Evolutionary conservation across 345 rosid species (phyloP).

Genomic region (Barbarea vulgaris): DNA sequence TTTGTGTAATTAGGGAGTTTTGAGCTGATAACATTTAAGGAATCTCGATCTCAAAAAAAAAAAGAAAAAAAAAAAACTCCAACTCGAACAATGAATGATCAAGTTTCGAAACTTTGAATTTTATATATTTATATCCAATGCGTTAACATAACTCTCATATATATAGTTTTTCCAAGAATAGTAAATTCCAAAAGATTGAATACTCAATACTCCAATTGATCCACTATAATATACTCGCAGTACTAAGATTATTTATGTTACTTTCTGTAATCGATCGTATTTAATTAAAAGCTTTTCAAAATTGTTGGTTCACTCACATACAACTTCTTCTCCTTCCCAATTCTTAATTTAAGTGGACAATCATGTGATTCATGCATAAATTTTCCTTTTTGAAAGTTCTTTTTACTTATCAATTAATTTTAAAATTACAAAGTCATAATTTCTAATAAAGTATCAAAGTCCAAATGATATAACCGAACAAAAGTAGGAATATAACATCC

Average conservation of each 20-base stretch:
- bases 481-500: background rate
- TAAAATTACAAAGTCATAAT: no score
- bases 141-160: background rate
- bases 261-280: background rate
- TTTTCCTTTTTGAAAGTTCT: background rate
- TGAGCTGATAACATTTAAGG: background rate
- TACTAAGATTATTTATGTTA: background rate
- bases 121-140: no score
- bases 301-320: background rate
- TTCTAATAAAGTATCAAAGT: no score
- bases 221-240: background rate
- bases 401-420: background rate
- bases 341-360: background rate
- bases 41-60: background rate
- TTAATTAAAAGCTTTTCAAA: background rate
- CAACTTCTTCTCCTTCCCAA: background rate
- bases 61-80: no score
- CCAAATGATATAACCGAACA: background rate
- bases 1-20: background rate
- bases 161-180: background rate
- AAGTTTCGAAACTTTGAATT: background rate
- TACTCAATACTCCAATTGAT: background rate
- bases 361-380: background rate
- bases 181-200: background rate
- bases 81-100: background rate